A percentile compares a stretch with the other conserved stretches of the same genome.
Evolutionary conservation across 2,329 filamentous ascomycete species (phyloP).

Genomic region (Exophiala spinifera): DNA sequence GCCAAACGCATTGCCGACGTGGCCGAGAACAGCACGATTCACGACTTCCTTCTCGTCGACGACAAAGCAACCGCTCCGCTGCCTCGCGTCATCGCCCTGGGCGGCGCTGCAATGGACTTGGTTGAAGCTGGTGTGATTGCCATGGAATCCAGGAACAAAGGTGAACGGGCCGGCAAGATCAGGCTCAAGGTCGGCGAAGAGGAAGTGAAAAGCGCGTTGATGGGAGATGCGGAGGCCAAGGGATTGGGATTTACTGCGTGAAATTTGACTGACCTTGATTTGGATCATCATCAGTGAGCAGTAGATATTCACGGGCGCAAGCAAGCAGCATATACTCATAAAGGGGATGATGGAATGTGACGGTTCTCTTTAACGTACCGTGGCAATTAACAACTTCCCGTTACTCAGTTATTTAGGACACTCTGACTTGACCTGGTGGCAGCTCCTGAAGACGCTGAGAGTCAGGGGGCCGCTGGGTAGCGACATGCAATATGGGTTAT

Average conservation of each 20-base stretch:
- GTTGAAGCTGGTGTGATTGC: conserved; percentile 85
- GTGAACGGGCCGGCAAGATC: conserved; percentile 84
- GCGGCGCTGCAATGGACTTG: conserved; percentile 74
- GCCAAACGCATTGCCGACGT: conserved; percentile 64
- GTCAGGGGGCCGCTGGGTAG: too few relatives aligned
- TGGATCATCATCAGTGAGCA: too few relatives aligned
- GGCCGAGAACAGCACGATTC: conserved; percentile 55
- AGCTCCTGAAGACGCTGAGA: too few relatives aligned
- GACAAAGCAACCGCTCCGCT: conserved; percentile 32
- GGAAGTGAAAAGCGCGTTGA: conserved; percentile 82
- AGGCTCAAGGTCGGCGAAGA: conserved; percentile 84
- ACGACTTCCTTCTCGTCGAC: conserved; percentile 56
- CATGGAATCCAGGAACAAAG: conserved; percentile 69
- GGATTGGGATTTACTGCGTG: conserved; percentile 61
- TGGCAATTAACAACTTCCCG: too few relatives aligned
- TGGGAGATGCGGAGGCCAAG: conserved; percentile 82
- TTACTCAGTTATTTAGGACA: too few relatives aligned
- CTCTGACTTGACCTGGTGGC: too few relatives aligned
- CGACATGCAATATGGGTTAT: too few relatives aligned
- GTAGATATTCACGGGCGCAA: too few relatives aligned
- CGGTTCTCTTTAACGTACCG: too few relatives aligned
- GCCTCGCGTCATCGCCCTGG: conserved; percentile 58
- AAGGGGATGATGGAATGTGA: too few relatives aligned
- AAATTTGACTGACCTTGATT: too few relatives aligned
- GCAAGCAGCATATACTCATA: too few relatives aligned